phyloP scores from a whole-genome alignment of 1,139 yeast genomes.

The Ogataea hybrid region DNA sequence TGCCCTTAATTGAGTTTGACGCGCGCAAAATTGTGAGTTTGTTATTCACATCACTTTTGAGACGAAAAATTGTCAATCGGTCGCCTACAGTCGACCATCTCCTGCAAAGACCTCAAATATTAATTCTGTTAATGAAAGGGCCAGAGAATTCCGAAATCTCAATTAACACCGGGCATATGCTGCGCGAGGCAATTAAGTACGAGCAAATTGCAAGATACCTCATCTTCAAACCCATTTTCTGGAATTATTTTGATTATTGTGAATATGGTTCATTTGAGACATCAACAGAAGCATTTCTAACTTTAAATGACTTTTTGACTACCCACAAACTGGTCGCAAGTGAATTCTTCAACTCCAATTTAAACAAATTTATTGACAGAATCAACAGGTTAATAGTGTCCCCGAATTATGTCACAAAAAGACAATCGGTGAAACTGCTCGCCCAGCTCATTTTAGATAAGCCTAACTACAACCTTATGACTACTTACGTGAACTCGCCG shows the following conservation, averaged over 20 bases:
- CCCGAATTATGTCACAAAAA: slow-evolving; percentile 83
- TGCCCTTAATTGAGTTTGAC: slow-evolving; percentile 77
- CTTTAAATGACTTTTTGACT: slow-evolving; percentile 67
- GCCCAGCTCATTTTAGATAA: slow-evolving; percentile 74
- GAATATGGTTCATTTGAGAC: slow-evolving; percentile 79
- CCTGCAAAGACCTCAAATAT: slow-evolving; percentile 61
- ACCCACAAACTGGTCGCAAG: slow-evolving; percentile 66
- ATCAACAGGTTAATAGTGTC: slow-evolving; percentile 73
- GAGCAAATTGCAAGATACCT: slow-evolving; percentile 66
- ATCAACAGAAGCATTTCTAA: slow-evolving; percentile 86
- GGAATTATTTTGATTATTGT: slow-evolving; percentile 83
- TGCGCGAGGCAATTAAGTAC: slow-evolving; percentile 82
- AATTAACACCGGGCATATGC: slow-evolving; percentile 70
- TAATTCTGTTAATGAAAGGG: slow-evolving; percentile 61
- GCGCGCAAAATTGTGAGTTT: slow-evolving; percentile 80
- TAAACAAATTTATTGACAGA: slow-evolving; percentile 52
- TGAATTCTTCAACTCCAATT: slow-evolving; percentile 60
- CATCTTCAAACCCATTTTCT: slow-evolving; percentile 53
- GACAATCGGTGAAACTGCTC: slow-evolving; percentile 82
- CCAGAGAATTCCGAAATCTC: slow-evolving; percentile 74
- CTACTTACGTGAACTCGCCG: slow-evolving; percentile 74
- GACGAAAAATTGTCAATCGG: slow-evolving; percentile 74
- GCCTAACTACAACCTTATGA: slow-evolving; percentile 70
- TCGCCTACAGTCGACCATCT: slow-evolving; percentile 88
- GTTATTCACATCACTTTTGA: slow-evolving; percentile 71